Conservation (phyloP, 106 monocot genomes). For the Allium sativum region DNA sequence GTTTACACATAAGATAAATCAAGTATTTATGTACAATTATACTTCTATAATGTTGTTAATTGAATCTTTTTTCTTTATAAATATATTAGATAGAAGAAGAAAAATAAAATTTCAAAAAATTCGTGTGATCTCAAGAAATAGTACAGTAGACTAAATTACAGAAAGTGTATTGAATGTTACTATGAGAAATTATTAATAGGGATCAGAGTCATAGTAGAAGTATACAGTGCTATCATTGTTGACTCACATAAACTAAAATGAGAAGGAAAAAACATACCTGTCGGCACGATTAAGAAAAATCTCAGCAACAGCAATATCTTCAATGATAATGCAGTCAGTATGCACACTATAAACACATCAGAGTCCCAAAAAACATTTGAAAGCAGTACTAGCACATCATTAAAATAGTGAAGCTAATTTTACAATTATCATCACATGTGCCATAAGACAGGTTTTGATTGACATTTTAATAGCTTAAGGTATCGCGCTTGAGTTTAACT, state of each 20-base stretch:
- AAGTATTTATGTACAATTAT: no score
- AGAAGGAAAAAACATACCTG: conserved; percentile 26
- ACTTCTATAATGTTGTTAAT: no score
- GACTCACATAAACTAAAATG: background rate
- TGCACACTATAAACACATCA: conserved; percentile 48
- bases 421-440: background rate
- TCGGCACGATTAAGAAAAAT: conserved; percentile 64
- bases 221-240: background rate
- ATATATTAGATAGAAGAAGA: no score
- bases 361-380: background rate
- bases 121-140: background rate
- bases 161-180: background rate
- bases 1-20: no score
- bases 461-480: no score
- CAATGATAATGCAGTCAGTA: conserved; percentile 78
- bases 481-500: no score
- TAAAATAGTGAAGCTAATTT: background rate
- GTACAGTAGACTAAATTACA: background rate
- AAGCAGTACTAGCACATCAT: background rate
- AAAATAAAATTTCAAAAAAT: background rate
- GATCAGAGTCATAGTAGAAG: background rate
- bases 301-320: conserved; percentile 55
- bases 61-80: no score
- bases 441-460: conserved; percentile 2
- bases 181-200: no score